A percentile compares a stretch with the other conserved stretches of the same genome.
phyloP scores from a whole-genome alignment of 164 flowering plant genomes.

The Santalum album region DNA sequence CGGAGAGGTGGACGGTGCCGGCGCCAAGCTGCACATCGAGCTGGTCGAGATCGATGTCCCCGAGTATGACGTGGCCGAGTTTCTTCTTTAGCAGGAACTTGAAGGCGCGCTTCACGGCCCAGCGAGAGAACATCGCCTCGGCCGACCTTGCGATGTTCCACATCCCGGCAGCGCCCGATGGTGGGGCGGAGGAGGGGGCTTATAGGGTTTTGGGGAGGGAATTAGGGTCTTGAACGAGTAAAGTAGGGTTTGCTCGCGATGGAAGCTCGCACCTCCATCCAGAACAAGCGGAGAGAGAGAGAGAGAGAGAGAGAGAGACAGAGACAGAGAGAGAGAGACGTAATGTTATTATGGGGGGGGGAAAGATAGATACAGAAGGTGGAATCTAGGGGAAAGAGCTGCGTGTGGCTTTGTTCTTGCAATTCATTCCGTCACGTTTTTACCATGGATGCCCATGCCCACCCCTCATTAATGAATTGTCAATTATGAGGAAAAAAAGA shows the following conservation, averaged over 20 bases:
- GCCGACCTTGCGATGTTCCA: slow-evolving; percentile 74
- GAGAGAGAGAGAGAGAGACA: slow-evolving; percentile 5
- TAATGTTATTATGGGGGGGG: neutral
- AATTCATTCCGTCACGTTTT: too few relatives aligned
- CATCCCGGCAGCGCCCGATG: neutral
- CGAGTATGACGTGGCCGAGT: slow-evolving; percentile 65
- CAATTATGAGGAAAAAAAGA: too few relatives aligned
- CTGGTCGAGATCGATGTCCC: slow-evolving; percentile 81
- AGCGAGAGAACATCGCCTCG: slow-evolving; percentile 71
- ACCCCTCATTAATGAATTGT: too few relatives aligned
- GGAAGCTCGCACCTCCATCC: slow-evolving; percentile 21
- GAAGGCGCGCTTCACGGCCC: slow-evolving; percentile 62
- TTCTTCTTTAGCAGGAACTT: slow-evolving; percentile 87
- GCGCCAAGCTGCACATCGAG: slow-evolving; percentile 78
- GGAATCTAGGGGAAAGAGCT: too few relatives aligned
- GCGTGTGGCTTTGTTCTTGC: too few relatives aligned
- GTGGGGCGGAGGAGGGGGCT: neutral
- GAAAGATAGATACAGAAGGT: neutral
- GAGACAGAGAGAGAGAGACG: neutral
- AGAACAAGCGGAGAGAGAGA: neutral
- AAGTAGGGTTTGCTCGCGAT: slow-evolving; percentile 8
- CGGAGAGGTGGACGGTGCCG: slow-evolving; percentile 72
- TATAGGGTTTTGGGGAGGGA: slow-evolving; percentile 7
- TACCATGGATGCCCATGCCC: too few relatives aligned
- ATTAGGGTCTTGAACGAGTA: slow-evolving; percentile 2